These are phyloP conservation scores for Kodamaea hsintzibuensis DNA, from an alignment of 805 yeast species.

Conservation along the genomic window DNA sequence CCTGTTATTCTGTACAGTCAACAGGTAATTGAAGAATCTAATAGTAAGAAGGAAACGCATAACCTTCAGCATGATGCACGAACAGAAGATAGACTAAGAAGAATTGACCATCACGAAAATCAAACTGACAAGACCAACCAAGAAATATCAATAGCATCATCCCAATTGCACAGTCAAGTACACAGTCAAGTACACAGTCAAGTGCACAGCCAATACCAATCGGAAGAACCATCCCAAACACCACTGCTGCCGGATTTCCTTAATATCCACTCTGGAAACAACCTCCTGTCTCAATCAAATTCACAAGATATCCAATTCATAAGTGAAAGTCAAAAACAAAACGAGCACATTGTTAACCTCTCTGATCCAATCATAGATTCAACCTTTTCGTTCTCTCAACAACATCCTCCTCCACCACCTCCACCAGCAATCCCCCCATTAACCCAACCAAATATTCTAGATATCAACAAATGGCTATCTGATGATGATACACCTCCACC, in stretches of 20 bases:
- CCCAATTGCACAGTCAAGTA: too few species aligned
- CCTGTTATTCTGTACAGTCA: constrained; percentile 1
- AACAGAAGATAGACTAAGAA: neutral
- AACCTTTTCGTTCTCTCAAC: constrained; percentile 16
- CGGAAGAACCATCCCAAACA: neutral
- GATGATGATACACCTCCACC: constrained; percentile 15
- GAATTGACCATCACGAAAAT: neutral
- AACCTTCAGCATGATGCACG: too few species aligned
- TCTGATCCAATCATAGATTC: constrained; percentile 19
- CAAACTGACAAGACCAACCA: too few species aligned
- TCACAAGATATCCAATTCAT: neutral
- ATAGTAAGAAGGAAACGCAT: too few species aligned
- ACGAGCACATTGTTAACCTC: neutral
- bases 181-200: too few species aligned
- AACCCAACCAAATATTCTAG: constrained; percentile 11
- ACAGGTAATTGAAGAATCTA: neutral
- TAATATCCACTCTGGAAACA: neutral
- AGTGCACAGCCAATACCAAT: too few species aligned
- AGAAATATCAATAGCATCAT: too few species aligned
- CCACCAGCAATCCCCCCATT: neutral
- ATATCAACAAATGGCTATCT: constrained; percentile 25
- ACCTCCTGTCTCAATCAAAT: neutral
- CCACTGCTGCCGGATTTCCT: neutral
- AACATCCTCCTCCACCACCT: neutral
- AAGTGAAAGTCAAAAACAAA: neutral